phyloP scores from a whole-genome alignment of 306 rosid genomes.

The Vachellia collinsii region DNA sequence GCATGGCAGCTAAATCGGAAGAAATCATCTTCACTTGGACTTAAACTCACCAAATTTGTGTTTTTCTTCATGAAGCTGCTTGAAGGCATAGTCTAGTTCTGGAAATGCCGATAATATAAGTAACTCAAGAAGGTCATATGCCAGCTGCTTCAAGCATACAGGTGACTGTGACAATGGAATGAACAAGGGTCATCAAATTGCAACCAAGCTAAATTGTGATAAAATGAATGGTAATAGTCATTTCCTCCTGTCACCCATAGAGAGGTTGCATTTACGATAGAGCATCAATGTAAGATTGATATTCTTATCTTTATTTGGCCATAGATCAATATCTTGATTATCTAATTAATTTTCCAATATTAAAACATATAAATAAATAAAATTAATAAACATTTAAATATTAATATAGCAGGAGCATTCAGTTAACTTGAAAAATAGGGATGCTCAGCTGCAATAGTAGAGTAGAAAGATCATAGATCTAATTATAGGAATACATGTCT shows the following conservation, averaged over 20 bases:
- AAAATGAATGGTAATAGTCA: constrained; percentile 2
- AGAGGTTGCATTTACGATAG: constrained; percentile 11
- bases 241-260: constrained; percentile 2
- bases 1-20: constrained; percentile 21
- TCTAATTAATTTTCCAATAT: constrained; percentile 14
- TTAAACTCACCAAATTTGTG: constrained; percentile 71
- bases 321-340: background rate
- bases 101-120: constrained; percentile 77
- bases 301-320: background rate
- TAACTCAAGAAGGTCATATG: constrained; percentile 83
- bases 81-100: constrained; percentile 66
- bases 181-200: constrained; percentile 28
- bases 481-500: constrained; percentile 11
- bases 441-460: background rate
- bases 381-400: background rate
- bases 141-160: constrained; percentile 85
- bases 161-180: constrained; percentile 66
- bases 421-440: constrained; percentile 15
- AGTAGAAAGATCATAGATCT: constrained; percentile 6
- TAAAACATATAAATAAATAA: constrained; percentile 16
- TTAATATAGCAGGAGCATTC: constrained; percentile 15
- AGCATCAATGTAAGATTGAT: constrained; percentile 2
- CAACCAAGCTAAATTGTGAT: constrained; percentile 1
- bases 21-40: constrained; percentile 33
- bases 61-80: constrained; percentile 78